Conservation (phyloP, 257 asterid species). For the Scutellaria barbata region DNA sequence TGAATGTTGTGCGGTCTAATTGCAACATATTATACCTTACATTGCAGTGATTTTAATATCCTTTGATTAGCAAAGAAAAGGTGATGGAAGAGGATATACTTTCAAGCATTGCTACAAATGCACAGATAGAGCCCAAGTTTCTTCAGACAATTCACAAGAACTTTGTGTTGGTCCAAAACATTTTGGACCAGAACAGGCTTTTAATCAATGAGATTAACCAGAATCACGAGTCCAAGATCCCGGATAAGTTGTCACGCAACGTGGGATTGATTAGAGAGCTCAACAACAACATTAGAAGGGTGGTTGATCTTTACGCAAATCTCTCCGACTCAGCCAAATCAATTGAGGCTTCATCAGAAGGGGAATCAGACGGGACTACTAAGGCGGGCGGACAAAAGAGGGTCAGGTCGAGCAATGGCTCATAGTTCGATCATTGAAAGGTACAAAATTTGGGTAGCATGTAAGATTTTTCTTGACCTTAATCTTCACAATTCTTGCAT, state of each 20-base stretch:
- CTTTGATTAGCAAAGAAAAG: conserved; percentile 16
- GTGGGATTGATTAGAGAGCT: conserved; percentile 63
- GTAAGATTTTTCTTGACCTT: conserved; percentile 16
- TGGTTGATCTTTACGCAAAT: conserved; percentile 52
- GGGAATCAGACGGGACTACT: conserved; percentile 53
- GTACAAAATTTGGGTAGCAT: conserved; percentile 29
- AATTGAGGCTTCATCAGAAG: conserved; percentile 54
- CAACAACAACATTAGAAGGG: conserved; percentile 63
- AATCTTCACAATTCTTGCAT: conserved; percentile 28
- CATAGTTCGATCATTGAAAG: conserved; percentile 10
- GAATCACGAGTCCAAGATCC: conserved; percentile 60
- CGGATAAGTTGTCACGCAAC: conserved; percentile 49
- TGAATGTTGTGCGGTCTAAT: not conserved
- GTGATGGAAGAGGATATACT: conserved; percentile 53
- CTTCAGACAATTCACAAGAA: conserved; percentile 53
- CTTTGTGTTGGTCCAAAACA: conserved; percentile 53
- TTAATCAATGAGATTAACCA: conserved; percentile 60
- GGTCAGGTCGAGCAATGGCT: conserved; percentile 43
- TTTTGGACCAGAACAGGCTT: conserved; percentile 61
- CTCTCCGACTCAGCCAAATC: conserved; percentile 55
- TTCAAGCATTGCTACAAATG: conserved; percentile 47
- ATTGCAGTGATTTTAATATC: conserved; percentile 35
- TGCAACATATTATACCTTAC: not conserved
- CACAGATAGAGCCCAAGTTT: conserved; percentile 49
- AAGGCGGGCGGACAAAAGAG: conserved; percentile 55